These are phyloP conservation scores for Nothophaeocryptopus gaeumannii DNA, from an alignment of 2,329 filamentous ascomycete species.

Conservation along the genomic window DNA sequence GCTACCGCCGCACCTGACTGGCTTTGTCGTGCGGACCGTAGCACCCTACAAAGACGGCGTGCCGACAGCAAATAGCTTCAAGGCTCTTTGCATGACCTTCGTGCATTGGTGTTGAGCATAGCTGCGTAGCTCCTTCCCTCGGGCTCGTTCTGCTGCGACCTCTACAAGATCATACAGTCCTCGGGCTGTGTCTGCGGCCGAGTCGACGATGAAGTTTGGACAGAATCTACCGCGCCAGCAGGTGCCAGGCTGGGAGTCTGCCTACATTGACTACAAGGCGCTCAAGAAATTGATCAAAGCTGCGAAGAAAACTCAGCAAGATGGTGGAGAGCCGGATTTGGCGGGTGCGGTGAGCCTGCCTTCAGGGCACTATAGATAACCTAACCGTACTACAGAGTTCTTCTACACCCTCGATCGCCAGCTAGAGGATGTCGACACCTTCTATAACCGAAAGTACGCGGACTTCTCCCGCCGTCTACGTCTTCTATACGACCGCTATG, in stretches of 20 bases:
- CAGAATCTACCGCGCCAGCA: constrained; percentile 71
- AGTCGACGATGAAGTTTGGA: constrained; percentile 40
- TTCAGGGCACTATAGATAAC: constrained; percentile 19
- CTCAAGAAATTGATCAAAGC: constrained; percentile 95
- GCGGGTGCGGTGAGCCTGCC: constrained; percentile 65
- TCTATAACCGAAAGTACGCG: constrained; percentile 93
- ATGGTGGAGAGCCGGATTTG: constrained; percentile 76
- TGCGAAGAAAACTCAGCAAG: constrained; percentile 52
- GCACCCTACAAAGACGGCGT: background rate
- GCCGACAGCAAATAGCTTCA: background rate
- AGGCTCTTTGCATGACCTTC: background rate
- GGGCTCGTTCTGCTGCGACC: background rate
- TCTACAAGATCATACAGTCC: background rate
- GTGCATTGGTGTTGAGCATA: background rate
- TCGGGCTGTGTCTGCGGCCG: background rate
- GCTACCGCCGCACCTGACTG: too few species aligned
- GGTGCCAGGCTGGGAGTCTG: constrained; percentile 80
- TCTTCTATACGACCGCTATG: constrained; percentile 84
- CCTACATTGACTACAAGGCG: constrained; percentile 85
- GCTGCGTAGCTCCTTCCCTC: background rate
- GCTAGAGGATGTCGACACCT: constrained; percentile 91
- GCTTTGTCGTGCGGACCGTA: too few species aligned
- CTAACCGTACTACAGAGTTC: constrained; percentile 65
- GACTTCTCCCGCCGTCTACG: constrained; percentile 82
- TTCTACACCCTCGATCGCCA: constrained; percentile 96